These are phyloP conservation scores for Raffaelea ambrosiae DNA, from an alignment of 2,329 filamentous ascomycete species.

Conservation along the genomic window DNA sequence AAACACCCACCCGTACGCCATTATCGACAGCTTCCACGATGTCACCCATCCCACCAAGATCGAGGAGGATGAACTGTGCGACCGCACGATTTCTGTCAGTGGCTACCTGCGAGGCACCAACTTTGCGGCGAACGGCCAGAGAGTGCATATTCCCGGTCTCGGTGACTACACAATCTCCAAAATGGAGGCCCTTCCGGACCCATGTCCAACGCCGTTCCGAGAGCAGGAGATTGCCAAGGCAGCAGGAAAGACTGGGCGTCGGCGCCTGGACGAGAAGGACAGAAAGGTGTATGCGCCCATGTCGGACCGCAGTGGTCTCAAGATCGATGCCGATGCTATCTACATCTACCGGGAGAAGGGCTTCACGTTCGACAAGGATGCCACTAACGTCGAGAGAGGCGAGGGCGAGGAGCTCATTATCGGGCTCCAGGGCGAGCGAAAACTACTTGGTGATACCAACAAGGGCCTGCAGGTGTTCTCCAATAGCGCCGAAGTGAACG, in stretches of 20 bases:
- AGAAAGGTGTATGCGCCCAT: constrained; percentile 95
- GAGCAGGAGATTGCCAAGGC: constrained; percentile 80
- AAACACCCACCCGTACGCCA: constrained; percentile 88
- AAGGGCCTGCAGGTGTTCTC: constrained; percentile 80
- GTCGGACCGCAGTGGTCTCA: constrained; percentile 92
- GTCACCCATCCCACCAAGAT: constrained; percentile 88
- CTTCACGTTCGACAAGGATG: constrained; percentile 65
- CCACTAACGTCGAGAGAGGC: constrained; percentile 67
- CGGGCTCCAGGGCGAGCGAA: constrained; percentile 73
- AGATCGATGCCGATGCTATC: constrained; percentile 95
- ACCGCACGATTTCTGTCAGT: constrained; percentile 83
- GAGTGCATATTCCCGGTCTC: constrained; percentile 85
- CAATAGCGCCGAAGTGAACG: constrained; percentile 46
- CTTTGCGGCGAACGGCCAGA: constrained; percentile 74
- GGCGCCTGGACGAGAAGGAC: constrained; percentile 88
- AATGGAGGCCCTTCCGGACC: constrained; percentile 85
- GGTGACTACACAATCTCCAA: constrained; percentile 78
- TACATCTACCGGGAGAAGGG: constrained; percentile 70
- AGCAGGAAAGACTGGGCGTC: constrained; percentile 68
- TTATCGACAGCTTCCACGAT: constrained; percentile 91
- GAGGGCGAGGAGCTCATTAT: constrained; percentile 93
- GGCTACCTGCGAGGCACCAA: constrained; percentile 94
- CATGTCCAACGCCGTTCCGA: constrained; percentile 88
- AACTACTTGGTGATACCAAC: constrained; percentile 72
- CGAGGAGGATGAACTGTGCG: constrained; percentile 81